These are phyloP conservation scores for Aspergillus leporis DNA, from an alignment of 495 filamentous ascomycete genomes.

Conservation along the genomic window DNA sequence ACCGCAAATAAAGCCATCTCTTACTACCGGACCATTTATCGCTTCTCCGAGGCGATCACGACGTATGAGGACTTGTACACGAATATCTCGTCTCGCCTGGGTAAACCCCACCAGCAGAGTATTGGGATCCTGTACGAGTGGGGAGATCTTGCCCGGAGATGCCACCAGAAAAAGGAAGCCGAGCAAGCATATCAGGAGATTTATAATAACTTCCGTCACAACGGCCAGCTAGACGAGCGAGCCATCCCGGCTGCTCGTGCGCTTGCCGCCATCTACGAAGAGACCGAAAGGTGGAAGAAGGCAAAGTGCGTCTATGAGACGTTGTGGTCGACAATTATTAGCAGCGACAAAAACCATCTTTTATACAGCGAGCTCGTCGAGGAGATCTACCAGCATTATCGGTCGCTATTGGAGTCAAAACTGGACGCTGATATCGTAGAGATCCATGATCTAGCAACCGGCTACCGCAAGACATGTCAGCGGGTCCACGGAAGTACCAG, in stretches of 20 bases:
- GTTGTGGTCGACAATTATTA: background rate
- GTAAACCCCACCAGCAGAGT: background rate
- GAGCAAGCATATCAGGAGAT: background rate
- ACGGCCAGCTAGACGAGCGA: background rate
- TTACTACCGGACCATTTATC: background rate
- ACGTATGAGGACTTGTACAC: background rate
- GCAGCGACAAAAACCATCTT: background rate
- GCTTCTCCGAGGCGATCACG: background rate
- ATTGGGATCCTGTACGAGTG: background rate
- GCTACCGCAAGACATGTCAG: background rate
- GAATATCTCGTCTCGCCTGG: background rate
- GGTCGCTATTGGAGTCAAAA: background rate
- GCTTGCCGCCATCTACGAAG: background rate
- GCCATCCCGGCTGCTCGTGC: background rate
- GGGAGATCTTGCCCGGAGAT: background rate
- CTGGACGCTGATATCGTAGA: background rate
- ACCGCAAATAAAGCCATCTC: background rate
- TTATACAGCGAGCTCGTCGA: background rate
- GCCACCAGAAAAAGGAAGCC: background rate
- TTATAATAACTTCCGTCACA: background rate
- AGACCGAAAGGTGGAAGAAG: background rate
- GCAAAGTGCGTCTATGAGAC: background rate
- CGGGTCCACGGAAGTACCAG: background rate
- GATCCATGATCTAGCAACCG: background rate
- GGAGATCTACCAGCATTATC: background rate